Evolutionary conservation across 2,329 filamentous ascomycete genomes (phyloP).

Genomic region (Clarireedia monteithiana): DNA sequence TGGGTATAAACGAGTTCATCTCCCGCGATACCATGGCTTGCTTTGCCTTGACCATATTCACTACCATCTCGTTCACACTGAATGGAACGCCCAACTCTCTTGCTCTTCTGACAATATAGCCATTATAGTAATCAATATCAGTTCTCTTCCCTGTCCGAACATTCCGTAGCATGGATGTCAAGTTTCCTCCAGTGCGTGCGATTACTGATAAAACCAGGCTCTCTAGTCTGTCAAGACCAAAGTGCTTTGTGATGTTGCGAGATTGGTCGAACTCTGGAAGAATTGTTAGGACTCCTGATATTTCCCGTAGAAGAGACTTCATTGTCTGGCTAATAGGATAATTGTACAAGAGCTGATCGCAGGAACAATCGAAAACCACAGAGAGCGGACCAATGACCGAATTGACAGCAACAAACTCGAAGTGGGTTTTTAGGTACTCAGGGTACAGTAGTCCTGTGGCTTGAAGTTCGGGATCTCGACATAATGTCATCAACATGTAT

Average conservation of each 20-base stretch:
- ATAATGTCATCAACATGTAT: constrained; percentile 58
- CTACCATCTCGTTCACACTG: constrained; percentile 64
- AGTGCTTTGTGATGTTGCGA: constrained; percentile 47
- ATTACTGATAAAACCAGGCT: constrained; percentile 49
- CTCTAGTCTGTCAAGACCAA: constrained; percentile 53
- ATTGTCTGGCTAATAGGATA: constrained; percentile 57
- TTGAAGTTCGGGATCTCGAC: constrained; percentile 52
- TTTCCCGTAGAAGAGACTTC: constrained; percentile 65
- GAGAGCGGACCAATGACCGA: constrained; percentile 76
- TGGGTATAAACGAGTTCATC: constrained; percentile 24
- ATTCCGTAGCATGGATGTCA: constrained; percentile 54
- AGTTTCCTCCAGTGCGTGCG: constrained; percentile 44
- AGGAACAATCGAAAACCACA: constrained; percentile 67
- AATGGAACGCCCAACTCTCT: constrained; percentile 64
- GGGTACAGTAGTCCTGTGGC: constrained; percentile 50
- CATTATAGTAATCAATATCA: constrained; percentile 80
- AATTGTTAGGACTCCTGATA: constrained; percentile 59
- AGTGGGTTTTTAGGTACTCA: constrained; percentile 62
- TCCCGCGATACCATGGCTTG: constrained; percentile 28
- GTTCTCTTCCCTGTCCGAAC: constrained; percentile 54
- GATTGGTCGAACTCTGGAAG: constrained; percentile 64
- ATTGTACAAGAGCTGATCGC: constrained; percentile 64
- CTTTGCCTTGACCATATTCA: constrained; percentile 68
- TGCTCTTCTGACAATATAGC: constrained; percentile 73
- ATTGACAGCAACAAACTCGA: constrained; percentile 71